Evolutionary conservation across 805 yeast species (phyloP).

Genomic region (Spathaspora hagerdaliae): DNA sequence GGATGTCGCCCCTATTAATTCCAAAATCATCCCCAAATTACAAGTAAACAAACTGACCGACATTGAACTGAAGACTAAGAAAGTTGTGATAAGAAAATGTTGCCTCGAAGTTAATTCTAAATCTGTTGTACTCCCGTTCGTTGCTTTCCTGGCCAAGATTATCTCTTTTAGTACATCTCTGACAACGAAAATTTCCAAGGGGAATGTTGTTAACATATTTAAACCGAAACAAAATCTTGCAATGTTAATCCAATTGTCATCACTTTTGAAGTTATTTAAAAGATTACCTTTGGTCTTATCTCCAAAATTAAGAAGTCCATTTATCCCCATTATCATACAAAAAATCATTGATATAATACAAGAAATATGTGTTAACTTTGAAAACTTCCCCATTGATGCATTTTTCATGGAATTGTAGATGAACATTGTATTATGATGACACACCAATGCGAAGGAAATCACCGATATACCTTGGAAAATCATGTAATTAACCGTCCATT

Average conservation of each 20-base stretch:
- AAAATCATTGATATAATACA: conserved; percentile 77
- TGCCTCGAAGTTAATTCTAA: conserved; percentile 41
- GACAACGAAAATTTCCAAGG: conserved; percentile 85
- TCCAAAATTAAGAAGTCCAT: conserved; percentile 74
- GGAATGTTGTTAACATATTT: conserved; percentile 90
- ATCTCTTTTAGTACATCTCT: conserved; percentile 80
- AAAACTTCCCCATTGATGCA: conserved; percentile 73
- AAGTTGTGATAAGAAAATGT: conserved; percentile 64
- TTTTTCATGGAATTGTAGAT: conserved; percentile 78
- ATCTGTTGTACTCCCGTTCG: conserved; percentile 27
- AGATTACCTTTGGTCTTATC: conserved; percentile 81
- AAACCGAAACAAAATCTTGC: conserved; percentile 90
- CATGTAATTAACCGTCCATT: conserved; percentile 55
- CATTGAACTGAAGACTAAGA: conserved; percentile 67
- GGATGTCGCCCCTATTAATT: conserved; percentile 87
- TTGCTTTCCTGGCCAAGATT: conserved; percentile 24
- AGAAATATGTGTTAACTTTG: conserved; percentile 76
- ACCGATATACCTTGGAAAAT: conserved; percentile 91
- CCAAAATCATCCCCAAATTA: conserved; percentile 83
- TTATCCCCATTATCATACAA: conserved; percentile 72
- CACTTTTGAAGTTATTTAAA: conserved; percentile 77
- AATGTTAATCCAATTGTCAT: conserved; percentile 71
- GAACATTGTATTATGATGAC: conserved; percentile 91
- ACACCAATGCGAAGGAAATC: conserved; percentile 90
- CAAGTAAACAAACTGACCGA: conserved; percentile 74